Evolutionary conservation across 306 rosid genomes (phyloP).

Genomic region (Hylodesmum podocarpum): DNA sequence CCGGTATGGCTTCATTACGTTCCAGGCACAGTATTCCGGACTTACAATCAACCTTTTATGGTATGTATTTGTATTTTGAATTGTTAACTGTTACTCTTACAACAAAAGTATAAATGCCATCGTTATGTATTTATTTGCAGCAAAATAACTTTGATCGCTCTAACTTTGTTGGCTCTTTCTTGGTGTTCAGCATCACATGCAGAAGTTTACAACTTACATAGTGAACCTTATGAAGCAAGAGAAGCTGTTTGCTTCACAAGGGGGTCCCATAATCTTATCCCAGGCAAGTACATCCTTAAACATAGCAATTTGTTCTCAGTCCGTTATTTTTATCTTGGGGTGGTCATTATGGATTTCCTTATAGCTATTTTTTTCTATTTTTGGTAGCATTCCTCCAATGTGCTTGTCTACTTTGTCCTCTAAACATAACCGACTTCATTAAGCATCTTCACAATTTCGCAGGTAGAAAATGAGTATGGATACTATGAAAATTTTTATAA

Average conservation of each 20-base stretch:
- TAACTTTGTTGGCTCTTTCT: conserved; percentile 31
- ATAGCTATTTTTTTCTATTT: not conserved
- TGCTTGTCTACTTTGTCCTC: conserved; percentile 22
- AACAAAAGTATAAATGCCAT: not conserved
- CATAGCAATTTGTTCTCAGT: conserved; percentile 2
- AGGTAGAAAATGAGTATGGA: conserved; percentile 96
- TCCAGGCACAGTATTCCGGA: conserved; percentile 87
- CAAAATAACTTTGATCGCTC: conserved; percentile 8
- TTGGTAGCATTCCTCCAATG: not conserved
- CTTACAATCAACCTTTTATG: conserved; percentile 79
- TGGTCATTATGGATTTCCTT: not conserved
- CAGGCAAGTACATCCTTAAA: conserved; percentile 69
- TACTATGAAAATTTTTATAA: conserved; percentile 69
- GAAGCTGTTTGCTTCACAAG: conserved; percentile 86
- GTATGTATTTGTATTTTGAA: conserved; percentile 45
- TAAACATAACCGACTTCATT: not conserved
- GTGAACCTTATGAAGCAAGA: conserved; percentile 90
- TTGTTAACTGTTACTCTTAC: not conserved
- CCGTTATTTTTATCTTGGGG: not conserved
- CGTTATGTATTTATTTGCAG: not conserved
- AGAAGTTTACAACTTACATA: conserved; percentile 76
- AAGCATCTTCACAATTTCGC: conserved; percentile 31
- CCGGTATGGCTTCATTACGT: conserved; percentile 95
- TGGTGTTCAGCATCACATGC: conserved; percentile 71
- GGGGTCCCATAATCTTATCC: conserved; percentile 93